Evolutionary conservation across 2,329 filamentous ascomycete genomes (phyloP), one percentile per base, ranked within the genome.

Genomic region (Colletotrichum nymphaeae): DNA sequence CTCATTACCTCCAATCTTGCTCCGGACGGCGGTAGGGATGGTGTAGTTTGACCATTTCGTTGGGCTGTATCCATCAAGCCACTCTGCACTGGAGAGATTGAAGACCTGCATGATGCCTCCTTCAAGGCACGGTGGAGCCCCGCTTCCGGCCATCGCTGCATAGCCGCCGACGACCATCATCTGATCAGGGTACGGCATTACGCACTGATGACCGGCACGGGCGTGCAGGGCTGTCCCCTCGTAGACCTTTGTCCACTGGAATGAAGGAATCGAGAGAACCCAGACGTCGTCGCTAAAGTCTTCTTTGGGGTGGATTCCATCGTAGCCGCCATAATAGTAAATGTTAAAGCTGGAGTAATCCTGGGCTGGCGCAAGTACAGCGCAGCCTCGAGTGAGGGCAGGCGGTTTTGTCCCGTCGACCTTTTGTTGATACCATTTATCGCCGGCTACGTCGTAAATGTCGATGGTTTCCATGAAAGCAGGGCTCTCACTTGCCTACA

Each of bases 301-400:
- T 0, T 82, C 72, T 0, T 57, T 64, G 0, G 72, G 32, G 69
- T 87, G 71, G 6, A 91, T 76, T 0, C 89, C 90, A 70, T 90
- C 83, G 78, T 93, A 95, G 0, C 94, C 94, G 19, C 93, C 94
- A 77, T 95, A 97, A 83, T 94, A 94, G 84, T 96, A 95, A 63
- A 97, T 92, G 79, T 95, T 95, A 81, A 93, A 94, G 72, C 92
- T 95, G 12, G 93, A 93, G 42, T 86, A 87, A 78, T 95, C 93
- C 57, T 90, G 86, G 16, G 94, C 92, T 0, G 90, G 86, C n/a
- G 90, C 93, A 1, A 94, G 90, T 0, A 95, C 92, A 4, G 93
- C 92, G 78, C 94, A 97, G 79, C 93, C 87, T 87, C 93, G 80
- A 83, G 93, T 79, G 82, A 89, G 80, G 84, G 90, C 84, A 0